Evolutionary conservation across 2,329 filamentous ascomycete genomes (phyloP).

Genomic region (Neurospora sp.): DNA sequence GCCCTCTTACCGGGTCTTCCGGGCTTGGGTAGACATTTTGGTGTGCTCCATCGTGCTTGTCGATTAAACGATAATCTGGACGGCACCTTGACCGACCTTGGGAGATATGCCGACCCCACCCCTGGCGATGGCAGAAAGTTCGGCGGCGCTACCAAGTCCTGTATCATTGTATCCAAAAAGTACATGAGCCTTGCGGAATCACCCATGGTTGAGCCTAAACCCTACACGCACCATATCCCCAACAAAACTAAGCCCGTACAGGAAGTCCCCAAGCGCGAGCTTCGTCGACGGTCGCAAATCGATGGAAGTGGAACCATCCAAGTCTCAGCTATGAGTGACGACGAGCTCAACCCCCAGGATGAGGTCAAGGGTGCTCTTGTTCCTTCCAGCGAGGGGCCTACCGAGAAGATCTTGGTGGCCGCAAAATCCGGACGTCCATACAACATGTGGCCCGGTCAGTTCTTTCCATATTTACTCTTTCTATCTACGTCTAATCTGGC

Average conservation of each 20-base stretch:
- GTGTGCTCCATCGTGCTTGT: constrained; percentile 7
- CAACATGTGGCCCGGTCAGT: constrained; percentile 9
- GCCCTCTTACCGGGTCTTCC: constrained; percentile 3
- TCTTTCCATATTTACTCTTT: background rate
- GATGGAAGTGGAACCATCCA: background rate
- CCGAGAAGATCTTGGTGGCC: background rate
- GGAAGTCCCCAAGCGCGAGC: background rate
- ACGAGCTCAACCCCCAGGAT: background rate
- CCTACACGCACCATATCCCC: background rate
- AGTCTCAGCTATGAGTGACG: background rate
- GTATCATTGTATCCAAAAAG: constrained; percentile 7
- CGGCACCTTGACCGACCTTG: constrained; percentile 15
- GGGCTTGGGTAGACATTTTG: constrained; percentile 12
- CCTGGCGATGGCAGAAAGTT: constrained; percentile 4
- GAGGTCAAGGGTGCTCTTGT: background rate
- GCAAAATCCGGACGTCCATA: constrained; percentile 12
- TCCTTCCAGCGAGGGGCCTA: background rate
- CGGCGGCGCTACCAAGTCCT: constrained; percentile 5
- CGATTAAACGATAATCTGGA: constrained; percentile 17
- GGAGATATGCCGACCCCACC: constrained; percentile 5
- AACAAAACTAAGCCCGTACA: background rate
- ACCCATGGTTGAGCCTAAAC: constrained; percentile 4
- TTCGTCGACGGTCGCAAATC: background rate
- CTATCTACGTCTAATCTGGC: background rate
- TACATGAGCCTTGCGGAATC: constrained; percentile 3